Percentiles rank a stretch among this genome's conserved stretches.
phyloP scores from a whole-genome alignment of 305 asterid species.

The Fraxinus sp. region DNA sequence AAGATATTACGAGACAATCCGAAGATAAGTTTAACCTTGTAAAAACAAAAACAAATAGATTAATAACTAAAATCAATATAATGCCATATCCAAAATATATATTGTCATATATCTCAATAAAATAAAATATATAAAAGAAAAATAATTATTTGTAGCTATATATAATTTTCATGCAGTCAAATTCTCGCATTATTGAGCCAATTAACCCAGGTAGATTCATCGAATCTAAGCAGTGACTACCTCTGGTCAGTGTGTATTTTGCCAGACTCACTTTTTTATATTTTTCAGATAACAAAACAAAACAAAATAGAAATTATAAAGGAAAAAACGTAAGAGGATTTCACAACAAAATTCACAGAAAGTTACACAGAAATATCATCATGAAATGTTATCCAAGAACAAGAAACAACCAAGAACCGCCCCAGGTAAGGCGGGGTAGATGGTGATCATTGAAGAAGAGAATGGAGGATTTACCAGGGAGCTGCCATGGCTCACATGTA shows the following conservation, averaged over 20 bases:
- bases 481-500: conserved; percentile 97
- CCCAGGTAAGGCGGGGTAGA: not conserved
- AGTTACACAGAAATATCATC: not conserved
- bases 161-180: not conserved
- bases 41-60: not conserved
- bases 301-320: not conserved
- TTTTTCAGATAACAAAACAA: not conserved
- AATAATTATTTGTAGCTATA: not conserved
- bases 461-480: conserved; percentile 58
- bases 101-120: not conserved
- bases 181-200: not conserved
- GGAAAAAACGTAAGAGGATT: not conserved
- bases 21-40: not conserved
- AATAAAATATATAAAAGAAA: not conserved
- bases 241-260: not conserved
- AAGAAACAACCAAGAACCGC: not conserved
- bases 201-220: not conserved
- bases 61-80: not conserved
- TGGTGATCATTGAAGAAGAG: not conserved
- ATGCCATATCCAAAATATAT: not conserved
- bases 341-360: not conserved
- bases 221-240: not conserved
- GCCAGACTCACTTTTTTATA: not conserved
- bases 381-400: not conserved
- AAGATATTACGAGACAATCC: not conserved